Evolutionary conservation across 495 filamentous ascomycete genomes (phyloP).

Genomic region (Neurospora africana): DNA sequence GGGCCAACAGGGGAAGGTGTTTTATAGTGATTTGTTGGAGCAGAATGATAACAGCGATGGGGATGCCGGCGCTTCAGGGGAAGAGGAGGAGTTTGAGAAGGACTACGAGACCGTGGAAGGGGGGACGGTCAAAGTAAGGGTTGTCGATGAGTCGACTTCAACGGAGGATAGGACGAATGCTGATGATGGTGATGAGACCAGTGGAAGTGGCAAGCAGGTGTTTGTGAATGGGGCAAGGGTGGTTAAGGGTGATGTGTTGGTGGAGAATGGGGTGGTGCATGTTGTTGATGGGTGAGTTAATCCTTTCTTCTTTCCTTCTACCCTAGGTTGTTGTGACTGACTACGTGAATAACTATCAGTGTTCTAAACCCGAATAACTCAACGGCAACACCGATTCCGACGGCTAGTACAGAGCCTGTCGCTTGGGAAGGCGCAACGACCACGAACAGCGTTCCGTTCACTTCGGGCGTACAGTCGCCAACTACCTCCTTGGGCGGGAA

Average conservation of each 20-base stretch:
- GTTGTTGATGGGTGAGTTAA: slow-evolving; percentile 39
- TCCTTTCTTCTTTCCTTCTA: background rate
- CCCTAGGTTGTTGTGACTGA: background rate
- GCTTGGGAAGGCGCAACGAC: slow-evolving; percentile 43
- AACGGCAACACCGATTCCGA: slow-evolving; percentile 24
- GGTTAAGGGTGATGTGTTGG: slow-evolving; percentile 35
- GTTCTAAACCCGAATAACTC: slow-evolving; percentile 23
- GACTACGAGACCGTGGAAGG: background rate
- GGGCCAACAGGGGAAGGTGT: slow-evolving; percentile 30
- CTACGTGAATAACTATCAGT: background rate
- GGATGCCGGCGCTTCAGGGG: slow-evolving; percentile 25
- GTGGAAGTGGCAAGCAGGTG: slow-evolving; percentile 19
- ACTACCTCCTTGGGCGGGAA: slow-evolving; percentile 3
- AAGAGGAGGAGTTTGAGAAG: slow-evolving; percentile 21
- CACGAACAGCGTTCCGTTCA: slow-evolving; percentile 35
- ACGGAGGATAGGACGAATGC: background rate
- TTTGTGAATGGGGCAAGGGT: slow-evolving; percentile 44
- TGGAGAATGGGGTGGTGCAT: slow-evolving; percentile 44
- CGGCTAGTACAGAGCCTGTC: slow-evolving; percentile 32
- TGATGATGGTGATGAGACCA: background rate
- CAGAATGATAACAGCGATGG: slow-evolving; percentile 24
- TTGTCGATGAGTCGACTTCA: background rate
- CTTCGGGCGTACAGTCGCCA: slow-evolving; percentile 26
- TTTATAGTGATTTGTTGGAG: slow-evolving; percentile 32
- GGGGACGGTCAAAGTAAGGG: background rate